These are phyloP conservation scores for Phaseolus lunatus DNA, from an alignment of 306 rosid genomes.

Conservation along the genomic window DNA sequence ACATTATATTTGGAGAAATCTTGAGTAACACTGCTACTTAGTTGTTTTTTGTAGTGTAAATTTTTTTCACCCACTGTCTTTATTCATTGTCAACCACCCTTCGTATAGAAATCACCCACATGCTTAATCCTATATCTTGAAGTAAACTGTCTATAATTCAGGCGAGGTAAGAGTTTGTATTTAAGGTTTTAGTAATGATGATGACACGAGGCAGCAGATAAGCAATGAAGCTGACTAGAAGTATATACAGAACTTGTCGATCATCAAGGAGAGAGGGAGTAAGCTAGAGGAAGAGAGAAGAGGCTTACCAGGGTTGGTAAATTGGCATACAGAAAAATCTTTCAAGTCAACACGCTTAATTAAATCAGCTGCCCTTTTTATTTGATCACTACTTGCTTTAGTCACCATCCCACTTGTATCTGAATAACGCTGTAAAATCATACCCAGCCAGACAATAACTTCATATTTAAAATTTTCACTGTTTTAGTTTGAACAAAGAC, in stretches of 20 bases:
- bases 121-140: constrained; percentile 9
- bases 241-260: constrained; percentile 3
- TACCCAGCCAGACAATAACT: constrained; percentile 34
- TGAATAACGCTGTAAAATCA: constrained; percentile 63
- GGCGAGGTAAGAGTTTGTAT: neutral
- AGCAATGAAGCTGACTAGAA: constrained; percentile 14
- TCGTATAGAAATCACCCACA: neutral
- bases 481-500: constrained; percentile 23
- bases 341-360: constrained; percentile 82
- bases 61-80: neutral
- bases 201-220: constrained; percentile 9
- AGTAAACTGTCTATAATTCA: constrained; percentile 25
- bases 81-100: constrained; percentile 10
- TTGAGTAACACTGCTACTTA: neutral
- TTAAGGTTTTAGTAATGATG: constrained; percentile 25
- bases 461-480: constrained; percentile 34
- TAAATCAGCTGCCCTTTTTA: constrained; percentile 71
- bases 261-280: neutral
- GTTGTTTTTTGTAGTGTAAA: neutral
- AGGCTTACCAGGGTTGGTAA: constrained; percentile 81
- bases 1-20: constrained; percentile 15
- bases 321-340: constrained; percentile 82
- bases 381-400: constrained; percentile 78
- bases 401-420: constrained; percentile 53
- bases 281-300: neutral